phyloP scores from a whole-genome alignment of 2,329 filamentous ascomycete genomes.

The Fusarium proliferatum region DNA sequence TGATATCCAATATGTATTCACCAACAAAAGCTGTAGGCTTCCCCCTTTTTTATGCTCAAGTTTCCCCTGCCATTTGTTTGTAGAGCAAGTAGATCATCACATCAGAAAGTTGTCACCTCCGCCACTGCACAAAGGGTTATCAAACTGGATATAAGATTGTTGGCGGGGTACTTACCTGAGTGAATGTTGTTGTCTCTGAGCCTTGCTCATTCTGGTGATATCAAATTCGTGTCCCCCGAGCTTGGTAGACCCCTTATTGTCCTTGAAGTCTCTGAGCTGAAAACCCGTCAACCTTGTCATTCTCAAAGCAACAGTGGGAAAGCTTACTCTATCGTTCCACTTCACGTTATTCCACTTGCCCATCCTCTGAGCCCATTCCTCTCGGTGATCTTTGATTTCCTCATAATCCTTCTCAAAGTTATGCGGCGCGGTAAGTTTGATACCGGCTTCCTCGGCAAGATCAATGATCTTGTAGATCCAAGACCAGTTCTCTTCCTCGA shows the following conservation, averaged over 20 bases:
- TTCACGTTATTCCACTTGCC: neutral
- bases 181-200: neutral
- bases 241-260: neutral
- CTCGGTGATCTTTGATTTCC: too few species aligned
- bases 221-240: constrained; percentile 15
- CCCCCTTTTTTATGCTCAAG: too few species aligned
- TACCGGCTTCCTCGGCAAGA: constrained; percentile 16
- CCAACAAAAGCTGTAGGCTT: too few species aligned
- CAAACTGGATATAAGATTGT: too few species aligned
- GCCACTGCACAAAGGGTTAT: too few species aligned
- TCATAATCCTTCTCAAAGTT: neutral
- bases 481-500: neutral
- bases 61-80: too few species aligned
- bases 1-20: neutral
- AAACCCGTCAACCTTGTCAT: neutral
- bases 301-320: accelerated
- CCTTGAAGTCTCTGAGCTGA: neutral
- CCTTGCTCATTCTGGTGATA: constrained; percentile 4
- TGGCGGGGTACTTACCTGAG: too few species aligned
- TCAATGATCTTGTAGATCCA: constrained; percentile 11
- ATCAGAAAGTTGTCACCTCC: too few species aligned
- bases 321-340: neutral
- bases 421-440: constrained; percentile 3
- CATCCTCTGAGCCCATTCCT: neutral
- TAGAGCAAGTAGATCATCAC: too few species aligned